phyloP scores from a whole-genome alignment of 768 basidiomycete species.

The Xerocomus brunneocitrinus region DNA sequence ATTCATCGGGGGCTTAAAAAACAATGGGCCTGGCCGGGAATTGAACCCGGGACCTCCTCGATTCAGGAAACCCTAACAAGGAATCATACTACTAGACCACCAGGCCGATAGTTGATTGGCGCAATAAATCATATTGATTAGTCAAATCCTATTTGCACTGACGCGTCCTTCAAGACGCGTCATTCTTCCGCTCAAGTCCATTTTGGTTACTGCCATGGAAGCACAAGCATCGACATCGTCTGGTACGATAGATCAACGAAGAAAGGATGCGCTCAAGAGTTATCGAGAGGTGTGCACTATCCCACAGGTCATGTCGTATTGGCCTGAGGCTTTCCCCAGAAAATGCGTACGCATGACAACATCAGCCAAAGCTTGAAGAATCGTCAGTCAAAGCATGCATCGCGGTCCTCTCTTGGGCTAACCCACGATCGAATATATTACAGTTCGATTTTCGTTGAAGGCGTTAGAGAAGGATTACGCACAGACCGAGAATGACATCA shows the following conservation, averaged over 20 bases:
- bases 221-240: slow-evolving; percentile 47
- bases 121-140: not conserved
- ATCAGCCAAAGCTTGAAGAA: slow-evolving; percentile 88
- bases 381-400: slow-evolving; percentile 46
- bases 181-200: slow-evolving; percentile 7
- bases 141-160: slow-evolving; percentile 4
- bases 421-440: not conserved
- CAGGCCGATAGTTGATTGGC: slow-evolving; percentile 28
- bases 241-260: slow-evolving; percentile 61
- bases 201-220: slow-evolving; percentile 22
- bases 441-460: slow-evolving; percentile 89
- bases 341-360: slow-evolving; percentile 88
- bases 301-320: not conserved
- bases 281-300: slow-evolving; percentile 63
- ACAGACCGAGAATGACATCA: slow-evolving; percentile 98
- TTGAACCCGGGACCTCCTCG: slow-evolving; percentile 61
- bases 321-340: slow-evolving; percentile 46
- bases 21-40: slow-evolving; percentile 48
- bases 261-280: slow-evolving; percentile 66
- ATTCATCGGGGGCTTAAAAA: too few species aligned
- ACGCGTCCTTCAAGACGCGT: slow-evolving; percentile 32
- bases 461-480: slow-evolving; percentile 84
- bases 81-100: slow-evolving; percentile 55
- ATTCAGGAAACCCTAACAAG: slow-evolving; percentile 43
- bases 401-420: not conserved